Base-by-base conservation (phyloP, 2,329 filamentous ascomycete species). In the Cladosporium sp. region DNA sequence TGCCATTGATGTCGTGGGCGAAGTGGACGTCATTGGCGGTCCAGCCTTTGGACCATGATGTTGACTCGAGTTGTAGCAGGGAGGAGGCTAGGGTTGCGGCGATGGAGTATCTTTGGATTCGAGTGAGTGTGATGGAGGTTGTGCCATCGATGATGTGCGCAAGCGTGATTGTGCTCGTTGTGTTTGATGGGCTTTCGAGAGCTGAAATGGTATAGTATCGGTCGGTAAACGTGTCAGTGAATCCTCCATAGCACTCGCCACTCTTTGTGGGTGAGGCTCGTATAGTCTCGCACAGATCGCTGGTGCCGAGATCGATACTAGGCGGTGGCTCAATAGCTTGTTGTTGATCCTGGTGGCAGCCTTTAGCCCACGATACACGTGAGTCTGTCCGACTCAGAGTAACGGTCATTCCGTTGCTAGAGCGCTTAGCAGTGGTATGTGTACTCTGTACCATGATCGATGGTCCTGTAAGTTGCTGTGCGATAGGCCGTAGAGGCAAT, bases 51-150 rank as follows among this genome's bases (percentile, higher is more conserved):
- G 75, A 63, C 74, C 71, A 75, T 2, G 73, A 71, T 16, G 71
- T 72, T 2, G 68, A 65, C 25, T 73, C 63, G 1, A 75, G 69
- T 58, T 74, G 73, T 2, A 74, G 62, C 32, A 70, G 69, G 8
- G 72, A 73, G 5, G 69, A 72, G 1, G 72, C 70, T 18, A 75
- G 39, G 1, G 68, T 69, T 4, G 70, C 56, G 16, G 73, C 73
- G 16, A 75, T 60, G 3, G 16, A 67, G 64, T 72, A 75, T 14
- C 73, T 66, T 48, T 74, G 67, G 1, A 70, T 66, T 7, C 73
- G 66, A 11, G 62, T 71, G 23, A 73, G 28, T 2, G 51, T 58
- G 3, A 58, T 18, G 6, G 67, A 60, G 11, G 34, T 66, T 4
- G 58, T 59, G 2, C 46, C 56, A 2, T 61, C 30, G 14, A 68